Evolutionary conservation across 164 flowering plant species (phyloP), one percentile per base, ranked within the genome.

Genomic region (Aristolochia californica): DNA sequence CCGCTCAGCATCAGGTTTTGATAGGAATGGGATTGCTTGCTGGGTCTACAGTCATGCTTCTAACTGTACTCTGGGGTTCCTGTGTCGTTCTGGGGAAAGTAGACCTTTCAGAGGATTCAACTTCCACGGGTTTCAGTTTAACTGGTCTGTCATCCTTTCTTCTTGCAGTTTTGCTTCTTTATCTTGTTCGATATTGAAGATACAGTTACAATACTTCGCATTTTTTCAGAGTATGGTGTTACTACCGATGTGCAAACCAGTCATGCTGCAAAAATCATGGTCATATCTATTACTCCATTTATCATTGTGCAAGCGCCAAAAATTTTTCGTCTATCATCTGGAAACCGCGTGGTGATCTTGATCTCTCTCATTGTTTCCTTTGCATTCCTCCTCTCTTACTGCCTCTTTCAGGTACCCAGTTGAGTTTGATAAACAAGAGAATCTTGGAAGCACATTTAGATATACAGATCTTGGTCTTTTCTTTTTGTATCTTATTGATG

Each of bases 21-120:
- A 95, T 94, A 45, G 99, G 99, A 62, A 94, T 94, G 88, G 99
- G 97, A n/a, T 74, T 87, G 80, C 80, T 94, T 28, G 88, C 99
- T 70, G 99, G 99, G 18, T 90, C 99, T 53, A 94, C 99, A 7
- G 96, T 94, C 45, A 81, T 94, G 97, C 90, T 90, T 38, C 72
- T 90, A 30, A 87, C 99, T 1, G 38, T 77, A 28, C 70, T 90
- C 50, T 94, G 99, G 99, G 97, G 97, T 64, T 63, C 95, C 38
- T 89, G 96, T 70, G 70, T 87, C 64, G 40, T 85, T 45, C 83
- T 90, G 62, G 99, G 97, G 51, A 87, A 83, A 73, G 81, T 84
- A 68, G 93, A 94, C 60, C 40, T 93, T 59, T 57, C 56, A 14
- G 70, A 62, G 23, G 68, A 78, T 69, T 73, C 77, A 12, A 22